Evolutionary conservation across 202 grass and related monocot species (phyloP).

Genomic region (Bolboschoenoplectus hybrid): DNA sequence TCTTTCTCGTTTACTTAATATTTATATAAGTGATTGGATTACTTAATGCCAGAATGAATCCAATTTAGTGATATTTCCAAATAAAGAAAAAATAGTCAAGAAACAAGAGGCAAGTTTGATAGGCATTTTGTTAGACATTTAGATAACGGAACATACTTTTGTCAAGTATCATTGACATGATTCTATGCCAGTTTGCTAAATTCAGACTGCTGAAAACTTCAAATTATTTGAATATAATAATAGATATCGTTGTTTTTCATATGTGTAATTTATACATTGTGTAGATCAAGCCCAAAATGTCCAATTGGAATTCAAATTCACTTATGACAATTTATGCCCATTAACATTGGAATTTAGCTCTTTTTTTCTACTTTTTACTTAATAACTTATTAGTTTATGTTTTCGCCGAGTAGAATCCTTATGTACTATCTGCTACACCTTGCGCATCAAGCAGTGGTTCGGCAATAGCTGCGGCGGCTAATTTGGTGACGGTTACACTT

Average conservation of each 20-base stretch:
- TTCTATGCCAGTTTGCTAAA: neutral
- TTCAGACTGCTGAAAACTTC: neutral
- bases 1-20: neutral
- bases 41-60: neutral
- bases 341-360: neutral
- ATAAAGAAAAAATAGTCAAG: neutral
- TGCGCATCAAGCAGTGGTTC: conserved; percentile 82
- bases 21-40: neutral
- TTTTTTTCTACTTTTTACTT: neutral
- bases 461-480: conserved; percentile 61
- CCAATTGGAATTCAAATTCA: neutral
- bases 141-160: neutral
- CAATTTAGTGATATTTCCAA: neutral
- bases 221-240: neutral
- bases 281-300: neutral
- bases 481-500: conserved; percentile 68
- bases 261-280: neutral
- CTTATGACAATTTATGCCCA: neutral
- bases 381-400: neutral
- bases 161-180: neutral
- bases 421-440: conserved; percentile 48
- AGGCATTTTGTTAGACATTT: neutral
- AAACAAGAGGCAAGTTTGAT: neutral
- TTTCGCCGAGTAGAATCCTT: conserved; percentile 57
- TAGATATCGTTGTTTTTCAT: neutral